A percentile compares a stretch with the other conserved stretches of the same genome.
These are phyloP conservation scores for Nidularia sp. DNA, from an alignment of 768 basidiomycete genomes.

Conservation along the genomic window DNA sequence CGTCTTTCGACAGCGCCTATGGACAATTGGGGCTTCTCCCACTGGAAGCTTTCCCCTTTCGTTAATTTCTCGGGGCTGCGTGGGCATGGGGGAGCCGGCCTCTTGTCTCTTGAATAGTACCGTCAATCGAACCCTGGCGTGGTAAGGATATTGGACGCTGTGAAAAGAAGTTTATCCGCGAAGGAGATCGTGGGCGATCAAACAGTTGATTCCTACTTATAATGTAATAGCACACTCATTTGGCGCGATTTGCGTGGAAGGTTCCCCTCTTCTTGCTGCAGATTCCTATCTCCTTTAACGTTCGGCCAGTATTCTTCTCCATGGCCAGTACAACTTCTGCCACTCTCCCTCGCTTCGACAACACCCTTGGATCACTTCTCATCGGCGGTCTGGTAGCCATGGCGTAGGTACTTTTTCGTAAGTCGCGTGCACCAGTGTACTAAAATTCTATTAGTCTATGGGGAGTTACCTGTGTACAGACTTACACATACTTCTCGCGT, in stretches of 20 bases:
- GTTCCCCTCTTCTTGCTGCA: not conserved
- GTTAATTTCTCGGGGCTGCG: too few relatives aligned
- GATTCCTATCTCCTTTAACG: not conserved
- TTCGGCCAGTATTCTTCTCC: not conserved
- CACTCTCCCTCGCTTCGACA: constrained; percentile 29
- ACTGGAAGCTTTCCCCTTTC: too few relatives aligned
- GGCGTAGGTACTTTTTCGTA: constrained; percentile 32
- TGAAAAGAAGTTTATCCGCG: too few relatives aligned
- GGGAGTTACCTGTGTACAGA: constrained; percentile 54
- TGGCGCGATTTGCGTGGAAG: not conserved
- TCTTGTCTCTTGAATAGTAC: too few relatives aligned
- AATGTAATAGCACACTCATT: not conserved
- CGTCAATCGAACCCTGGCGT: too few relatives aligned
- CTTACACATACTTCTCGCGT: constrained; percentile 44
- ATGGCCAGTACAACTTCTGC: not conserved
- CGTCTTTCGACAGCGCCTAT: too few relatives aligned
- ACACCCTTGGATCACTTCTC: constrained; percentile 52
- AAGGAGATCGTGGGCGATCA: not conserved
- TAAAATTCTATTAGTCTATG: constrained; percentile 36
- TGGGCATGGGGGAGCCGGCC: too few relatives aligned
- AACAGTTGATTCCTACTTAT: not conserved
- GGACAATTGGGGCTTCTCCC: too few relatives aligned
- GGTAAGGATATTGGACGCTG: too few relatives aligned
- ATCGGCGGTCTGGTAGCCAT: constrained; percentile 50
- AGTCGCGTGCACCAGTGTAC: not conserved